Conservation (phyloP, 345 rosid genomes). For the Xanthoceras sorbifolium region DNA sequence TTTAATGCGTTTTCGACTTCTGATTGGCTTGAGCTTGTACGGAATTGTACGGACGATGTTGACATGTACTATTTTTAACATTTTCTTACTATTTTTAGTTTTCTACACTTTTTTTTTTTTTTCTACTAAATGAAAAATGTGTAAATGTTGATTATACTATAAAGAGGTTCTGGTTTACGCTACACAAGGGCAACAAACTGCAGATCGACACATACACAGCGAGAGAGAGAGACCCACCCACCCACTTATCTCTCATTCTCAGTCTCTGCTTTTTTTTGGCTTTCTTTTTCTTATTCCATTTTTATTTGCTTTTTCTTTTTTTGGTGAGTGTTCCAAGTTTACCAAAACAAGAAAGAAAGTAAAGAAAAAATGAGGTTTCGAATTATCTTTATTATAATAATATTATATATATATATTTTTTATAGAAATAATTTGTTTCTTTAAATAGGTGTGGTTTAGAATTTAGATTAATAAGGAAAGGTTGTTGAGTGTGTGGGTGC, state of each 20-base stretch:
- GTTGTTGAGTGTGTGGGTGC: constrained; percentile 9
- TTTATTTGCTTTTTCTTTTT: constrained; percentile 18
- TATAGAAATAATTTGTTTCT: not conserved
- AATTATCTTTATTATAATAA: constrained; percentile 32
- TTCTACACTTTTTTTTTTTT: no score
- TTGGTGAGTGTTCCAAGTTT: constrained; percentile 27
- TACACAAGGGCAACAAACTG: no score
- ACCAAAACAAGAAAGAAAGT: constrained; percentile 55
- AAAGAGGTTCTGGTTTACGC: no score
- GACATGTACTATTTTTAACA: constrained; percentile 14
- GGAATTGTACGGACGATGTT: constrained; percentile 46
- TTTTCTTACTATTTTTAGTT: not conserved
- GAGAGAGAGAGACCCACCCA: no score
- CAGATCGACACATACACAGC: no score
- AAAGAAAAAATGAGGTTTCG: constrained; percentile 39
- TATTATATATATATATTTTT: constrained; percentile 22
- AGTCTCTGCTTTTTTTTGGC: not conserved
- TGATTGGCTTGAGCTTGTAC: constrained; percentile 47
- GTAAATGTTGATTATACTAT: no score
- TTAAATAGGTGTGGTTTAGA: constrained; percentile 17
- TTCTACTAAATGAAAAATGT: no score
- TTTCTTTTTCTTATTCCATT: not conserved
- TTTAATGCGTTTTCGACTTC: constrained; percentile 43
- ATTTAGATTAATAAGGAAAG: constrained; percentile 28
- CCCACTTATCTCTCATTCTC: not conserved